Percentiles rank a stretch among this genome's conserved stretches.
Evolutionary conservation across 2,329 filamentous ascomycete species (phyloP).

Genomic region (Cercospora sojina): DNA sequence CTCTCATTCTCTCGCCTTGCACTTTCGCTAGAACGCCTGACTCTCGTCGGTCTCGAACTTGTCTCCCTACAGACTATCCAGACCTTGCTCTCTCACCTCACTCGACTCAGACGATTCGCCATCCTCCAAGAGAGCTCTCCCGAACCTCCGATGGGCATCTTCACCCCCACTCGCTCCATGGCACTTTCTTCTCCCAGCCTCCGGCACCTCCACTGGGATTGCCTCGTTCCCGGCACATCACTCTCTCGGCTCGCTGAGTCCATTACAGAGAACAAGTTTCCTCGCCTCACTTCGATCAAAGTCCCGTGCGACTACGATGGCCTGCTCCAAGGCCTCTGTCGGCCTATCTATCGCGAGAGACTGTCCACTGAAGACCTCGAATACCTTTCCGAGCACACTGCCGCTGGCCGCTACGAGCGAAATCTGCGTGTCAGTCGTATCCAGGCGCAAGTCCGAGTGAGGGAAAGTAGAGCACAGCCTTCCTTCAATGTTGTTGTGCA

Average conservation of each 20-base stretch:
- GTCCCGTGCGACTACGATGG: constrained; percentile 69
- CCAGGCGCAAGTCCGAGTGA: constrained; percentile 64
- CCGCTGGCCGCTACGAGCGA: constrained; percentile 21
- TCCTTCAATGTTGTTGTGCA: constrained; percentile 60
- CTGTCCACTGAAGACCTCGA: constrained; percentile 48
- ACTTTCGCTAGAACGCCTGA: constrained; percentile 47
- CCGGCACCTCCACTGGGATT: constrained; percentile 59
- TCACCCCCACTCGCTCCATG: constrained; percentile 36
- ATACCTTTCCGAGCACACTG: constrained; percentile 14
- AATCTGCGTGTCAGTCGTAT: constrained; percentile 52
- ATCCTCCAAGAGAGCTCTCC: constrained; percentile 55
- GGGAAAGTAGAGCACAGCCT: constrained; percentile 56
- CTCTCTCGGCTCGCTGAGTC: constrained; percentile 64
- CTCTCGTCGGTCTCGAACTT: constrained; percentile 56
- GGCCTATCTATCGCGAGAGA: constrained; percentile 58
- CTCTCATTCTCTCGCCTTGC: constrained; percentile 51
- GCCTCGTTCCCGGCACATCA: constrained; percentile 56
- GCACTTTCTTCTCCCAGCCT: constrained; percentile 52
- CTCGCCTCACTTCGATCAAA: constrained; percentile 59
- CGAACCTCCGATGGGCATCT: constrained; percentile 43
- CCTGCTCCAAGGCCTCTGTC: constrained; percentile 66
- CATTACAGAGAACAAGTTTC: constrained; percentile 63
- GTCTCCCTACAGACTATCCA: constrained; percentile 53
- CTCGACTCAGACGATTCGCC: constrained; percentile 50
- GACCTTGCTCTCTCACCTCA: constrained; percentile 51